Evolutionary conservation across 164 flowering plant genomes (phyloP).

Genomic region (Brasenia schreberi): DNA sequence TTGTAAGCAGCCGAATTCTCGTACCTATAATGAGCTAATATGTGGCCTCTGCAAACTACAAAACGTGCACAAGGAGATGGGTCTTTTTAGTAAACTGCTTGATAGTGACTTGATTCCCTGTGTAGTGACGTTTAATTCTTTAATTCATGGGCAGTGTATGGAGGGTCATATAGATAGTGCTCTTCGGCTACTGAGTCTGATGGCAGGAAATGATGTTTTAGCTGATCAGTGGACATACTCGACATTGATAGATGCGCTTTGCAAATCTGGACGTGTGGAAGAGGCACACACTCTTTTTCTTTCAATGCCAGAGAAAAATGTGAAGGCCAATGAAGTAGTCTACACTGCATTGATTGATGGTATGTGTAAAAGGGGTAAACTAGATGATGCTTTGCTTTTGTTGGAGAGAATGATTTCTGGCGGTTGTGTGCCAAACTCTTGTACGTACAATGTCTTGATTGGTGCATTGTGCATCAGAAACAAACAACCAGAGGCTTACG

Average conservation of each 20-base stretch:
- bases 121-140: conserved; percentile 41
- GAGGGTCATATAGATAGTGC: conserved; percentile 59
- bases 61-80: conserved; percentile 58
- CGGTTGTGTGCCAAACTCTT: conserved; percentile 37
- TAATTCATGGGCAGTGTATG: conserved; percentile 61
- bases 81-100: conserved; percentile 40
- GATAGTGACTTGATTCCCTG: conserved; percentile 34
- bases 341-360: conserved; percentile 72
- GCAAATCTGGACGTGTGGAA: conserved; percentile 36
- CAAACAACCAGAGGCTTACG: conserved; percentile 36
- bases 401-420: conserved; percentile 42
- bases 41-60: conserved; percentile 40
- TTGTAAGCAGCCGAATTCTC: conserved; percentile 28
- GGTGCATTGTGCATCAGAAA: conserved; percentile 46
- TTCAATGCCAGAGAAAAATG: conserved; percentile 39
- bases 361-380: conserved; percentile 43
- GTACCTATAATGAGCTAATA: conserved; percentile 74
- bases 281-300: conserved; percentile 43
- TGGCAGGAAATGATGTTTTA: conserved; percentile 36
- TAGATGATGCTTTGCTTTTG: conserved; percentile 30
- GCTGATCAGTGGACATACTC: conserved; percentile 72
- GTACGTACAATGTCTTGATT: conserved; percentile 52
- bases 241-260: conserved; percentile 34
- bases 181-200: conserved; percentile 44
- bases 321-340: conserved; percentile 47